A percentile compares a stretch with the other conserved stretches of the same genome.
Evolutionary conservation across 495 filamentous ascomycete species (phyloP).

Genomic region (Neurospora terricola): DNA sequence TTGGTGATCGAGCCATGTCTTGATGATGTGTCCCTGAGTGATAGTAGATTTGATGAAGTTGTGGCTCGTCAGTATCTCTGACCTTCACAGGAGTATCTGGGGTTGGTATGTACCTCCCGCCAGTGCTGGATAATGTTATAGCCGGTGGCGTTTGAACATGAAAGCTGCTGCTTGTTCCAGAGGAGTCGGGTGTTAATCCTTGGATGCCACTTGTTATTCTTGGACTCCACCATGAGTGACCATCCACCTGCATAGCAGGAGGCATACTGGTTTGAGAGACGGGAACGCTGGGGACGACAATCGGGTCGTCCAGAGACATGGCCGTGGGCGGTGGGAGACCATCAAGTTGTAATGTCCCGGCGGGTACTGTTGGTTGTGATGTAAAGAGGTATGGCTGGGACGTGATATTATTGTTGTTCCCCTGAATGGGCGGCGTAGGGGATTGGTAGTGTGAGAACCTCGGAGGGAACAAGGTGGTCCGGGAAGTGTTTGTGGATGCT

Average conservation of each 20-base stretch:
- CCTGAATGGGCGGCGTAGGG: neutral
- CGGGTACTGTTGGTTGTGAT: slow-evolving; percentile 4
- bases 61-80: neutral
- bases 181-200: slow-evolving; percentile 6
- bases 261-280: slow-evolving; percentile 4
- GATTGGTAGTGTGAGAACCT: slow-evolving; percentile 6
- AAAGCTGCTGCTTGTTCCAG: slow-evolving; percentile 1
- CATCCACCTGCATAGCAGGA: slow-evolving; percentile 2
- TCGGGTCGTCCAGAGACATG: slow-evolving; percentile 19
- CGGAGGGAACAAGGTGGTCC: slow-evolving; percentile 16
- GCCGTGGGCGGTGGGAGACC: slow-evolving; percentile 1
- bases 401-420: neutral
- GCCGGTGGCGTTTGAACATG: slow-evolving; percentile 3
- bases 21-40: neutral
- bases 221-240: slow-evolving; percentile 14
- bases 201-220: slow-evolving; percentile 8
- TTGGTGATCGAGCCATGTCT: neutral
- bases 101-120: neutral
- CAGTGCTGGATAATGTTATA: neutral
- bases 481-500: slow-evolving; percentile 18
- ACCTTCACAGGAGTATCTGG: neutral
- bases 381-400: slow-evolving; percentile 14
- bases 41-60: neutral
- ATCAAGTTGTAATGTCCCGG: neutral
- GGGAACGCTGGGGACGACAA: neutral